A percentile compares a stretch with the other conserved stretches of the same genome.
These are phyloP conservation scores for Nemania sp. DNA, from an alignment of 2,329 filamentous ascomycete genomes.

Conservation along the genomic window DNA sequence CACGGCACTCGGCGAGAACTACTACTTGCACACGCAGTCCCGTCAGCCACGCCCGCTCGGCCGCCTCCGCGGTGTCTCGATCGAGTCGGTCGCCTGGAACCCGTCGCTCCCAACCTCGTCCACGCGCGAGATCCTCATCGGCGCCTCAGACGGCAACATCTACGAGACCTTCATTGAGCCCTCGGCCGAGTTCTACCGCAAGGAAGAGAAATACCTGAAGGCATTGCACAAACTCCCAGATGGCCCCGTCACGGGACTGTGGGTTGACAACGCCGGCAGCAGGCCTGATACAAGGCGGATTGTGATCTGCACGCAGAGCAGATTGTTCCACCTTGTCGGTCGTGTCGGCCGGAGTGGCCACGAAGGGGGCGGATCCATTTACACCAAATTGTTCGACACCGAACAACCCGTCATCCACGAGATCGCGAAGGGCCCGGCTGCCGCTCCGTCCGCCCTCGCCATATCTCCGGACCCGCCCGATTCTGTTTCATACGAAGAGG, in stretches of 20 bases:
- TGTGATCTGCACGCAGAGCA: slow-evolving; percentile 76
- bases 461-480: slow-evolving; percentile 76
- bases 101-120: slow-evolving; percentile 89
- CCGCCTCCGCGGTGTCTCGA: slow-evolving; percentile 79
- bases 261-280: slow-evolving; percentile 74
- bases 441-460: slow-evolving; percentile 67
- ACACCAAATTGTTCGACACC: slow-evolving; percentile 82
- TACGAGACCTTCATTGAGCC: slow-evolving; percentile 96
- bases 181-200: slow-evolving; percentile 89
- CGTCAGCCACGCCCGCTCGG: slow-evolving; percentile 82
- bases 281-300: slow-evolving; percentile 74
- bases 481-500: slow-evolving; percentile 55
- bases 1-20: slow-evolving; percentile 92
- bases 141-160: slow-evolving; percentile 89
- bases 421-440: slow-evolving; percentile 60
- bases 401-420: slow-evolving; percentile 81
- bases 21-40: slow-evolving; percentile 95
- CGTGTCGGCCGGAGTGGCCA: slow-evolving; percentile 71
- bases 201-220: slow-evolving; percentile 91
- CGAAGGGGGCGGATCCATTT: slow-evolving; percentile 84
- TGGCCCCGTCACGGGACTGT: slow-evolving; percentile 81
- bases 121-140: slow-evolving; percentile 90
- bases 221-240: slow-evolving; percentile 80
- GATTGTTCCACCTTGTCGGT: slow-evolving; percentile 80
- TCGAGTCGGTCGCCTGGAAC: slow-evolving; percentile 94